Conservation (phyloP, 768 basidiomycete species). For the Candolleomyces aberdarensis region DNA sequence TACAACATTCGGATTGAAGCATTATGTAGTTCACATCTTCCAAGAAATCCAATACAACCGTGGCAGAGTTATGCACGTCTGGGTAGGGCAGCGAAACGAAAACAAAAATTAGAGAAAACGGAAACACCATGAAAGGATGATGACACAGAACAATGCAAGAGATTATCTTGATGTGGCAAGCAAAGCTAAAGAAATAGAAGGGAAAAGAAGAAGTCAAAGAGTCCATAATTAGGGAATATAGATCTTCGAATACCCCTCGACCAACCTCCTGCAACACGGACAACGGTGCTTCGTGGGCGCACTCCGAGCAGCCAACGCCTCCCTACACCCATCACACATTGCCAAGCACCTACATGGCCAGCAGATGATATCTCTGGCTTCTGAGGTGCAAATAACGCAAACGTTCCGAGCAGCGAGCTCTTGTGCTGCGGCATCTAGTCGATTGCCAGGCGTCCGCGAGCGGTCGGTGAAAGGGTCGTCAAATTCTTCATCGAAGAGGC, state of each 20-base stretch:
- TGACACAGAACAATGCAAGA: too few species aligned
- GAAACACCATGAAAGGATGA: too few species aligned
- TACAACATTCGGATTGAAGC: too few species aligned
- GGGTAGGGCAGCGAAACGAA: too few species aligned
- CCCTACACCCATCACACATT: constrained; percentile 65
- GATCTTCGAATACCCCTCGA: constrained; percentile 60
- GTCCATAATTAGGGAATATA: constrained; percentile 46
- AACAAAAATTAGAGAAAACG: too few species aligned
- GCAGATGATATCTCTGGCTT: constrained; percentile 68
- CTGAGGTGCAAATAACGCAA: constrained; percentile 74
- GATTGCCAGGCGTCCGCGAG: neutral
- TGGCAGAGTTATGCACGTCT: too few species aligned
- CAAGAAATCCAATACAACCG: too few species aligned
- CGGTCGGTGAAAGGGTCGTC: constrained; percentile 18
- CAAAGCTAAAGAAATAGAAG: too few species aligned
- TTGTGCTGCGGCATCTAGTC: constrained; percentile 7
- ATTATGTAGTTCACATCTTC: too few species aligned
- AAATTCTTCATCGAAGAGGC: constrained; percentile 12
- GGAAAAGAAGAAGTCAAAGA: too few species aligned
- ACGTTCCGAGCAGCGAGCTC: constrained; percentile 22
- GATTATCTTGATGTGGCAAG: too few species aligned
- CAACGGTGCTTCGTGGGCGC: constrained; percentile 59
- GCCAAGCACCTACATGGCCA: constrained; percentile 82
- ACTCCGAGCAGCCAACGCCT: constrained; percentile 53
- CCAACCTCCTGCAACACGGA: constrained; percentile 61